These are phyloP conservation scores for Myxozyma neotropica DNA, from an alignment of 805 yeast species.

Conservation along the genomic window DNA sequence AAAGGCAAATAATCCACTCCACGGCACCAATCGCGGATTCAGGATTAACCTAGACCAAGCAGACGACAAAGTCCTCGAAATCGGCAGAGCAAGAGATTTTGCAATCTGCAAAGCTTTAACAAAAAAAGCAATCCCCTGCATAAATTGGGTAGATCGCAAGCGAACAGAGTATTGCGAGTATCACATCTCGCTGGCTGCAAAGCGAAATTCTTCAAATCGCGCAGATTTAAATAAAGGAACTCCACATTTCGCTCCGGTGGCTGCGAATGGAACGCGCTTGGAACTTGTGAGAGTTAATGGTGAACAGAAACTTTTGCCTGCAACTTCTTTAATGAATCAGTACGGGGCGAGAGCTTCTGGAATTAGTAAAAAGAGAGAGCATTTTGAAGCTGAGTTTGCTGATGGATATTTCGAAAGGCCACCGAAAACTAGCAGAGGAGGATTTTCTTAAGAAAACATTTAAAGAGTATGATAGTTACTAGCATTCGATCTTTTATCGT, in stretches of 20 bases:
- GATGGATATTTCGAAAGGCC: constrained; percentile 1
- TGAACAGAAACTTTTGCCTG: neutral
- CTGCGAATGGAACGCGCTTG: neutral
- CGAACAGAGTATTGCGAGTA: constrained; percentile 64
- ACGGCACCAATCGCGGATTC: constrained; percentile 51
- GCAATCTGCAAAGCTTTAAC: constrained; percentile 64
- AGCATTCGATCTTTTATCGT: too few relatives aligned
- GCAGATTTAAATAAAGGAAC: constrained; percentile 63
- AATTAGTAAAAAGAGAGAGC: neutral
- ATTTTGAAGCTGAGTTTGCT: neutral
- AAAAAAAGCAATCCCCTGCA: constrained; percentile 57
- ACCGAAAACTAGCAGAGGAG: neutral
- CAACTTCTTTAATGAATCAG: neutral
- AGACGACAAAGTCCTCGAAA: constrained; percentile 60
- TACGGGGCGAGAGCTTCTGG: neutral
- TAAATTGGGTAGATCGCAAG: constrained; percentile 58
- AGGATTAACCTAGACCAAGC: constrained; percentile 55
- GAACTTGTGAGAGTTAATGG: constrained; percentile 1
- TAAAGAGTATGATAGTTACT: too few relatives aligned
- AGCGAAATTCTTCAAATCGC: constrained; percentile 59
- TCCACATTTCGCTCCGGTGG: constrained; percentile 1
- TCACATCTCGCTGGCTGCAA: constrained; percentile 64
- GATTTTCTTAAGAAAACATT: constrained; percentile 1
- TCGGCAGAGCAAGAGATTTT: constrained; percentile 70
- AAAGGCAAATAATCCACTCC: constrained; percentile 21